These are phyloP conservation scores for Lecanicillium sp. DNA, from an alignment of 2,329 filamentous ascomycete species.

Conservation along the genomic window DNA sequence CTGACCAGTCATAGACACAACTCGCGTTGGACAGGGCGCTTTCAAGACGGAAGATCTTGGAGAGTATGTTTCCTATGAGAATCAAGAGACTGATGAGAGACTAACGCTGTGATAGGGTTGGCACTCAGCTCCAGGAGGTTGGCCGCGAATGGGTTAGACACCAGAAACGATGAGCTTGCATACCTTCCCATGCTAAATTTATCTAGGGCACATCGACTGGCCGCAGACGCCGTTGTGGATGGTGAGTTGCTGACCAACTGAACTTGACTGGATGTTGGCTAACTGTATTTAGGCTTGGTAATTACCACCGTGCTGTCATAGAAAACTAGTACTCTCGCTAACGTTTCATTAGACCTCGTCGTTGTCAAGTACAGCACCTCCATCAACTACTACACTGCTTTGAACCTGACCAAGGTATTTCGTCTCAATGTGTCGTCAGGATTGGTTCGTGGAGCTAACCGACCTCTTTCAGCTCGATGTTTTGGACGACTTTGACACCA, in stretches of 20 bases:
- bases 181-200: no score
- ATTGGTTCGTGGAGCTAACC: neutral
- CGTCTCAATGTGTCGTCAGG: conserved; percentile 5
- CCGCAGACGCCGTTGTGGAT: conserved; percentile 51
- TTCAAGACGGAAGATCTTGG: conserved; percentile 56
- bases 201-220: conserved; percentile 40
- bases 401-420: conserved; percentile 46
- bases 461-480: conserved; percentile 28
- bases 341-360: conserved; percentile 53
- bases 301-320: neutral
- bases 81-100: neutral
- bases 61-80: conserved; percentile 22
- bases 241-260: conserved; percentile 19
- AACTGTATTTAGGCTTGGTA: neutral
- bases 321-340: neutral
- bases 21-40: conserved; percentile 52
- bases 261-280: conserved; percentile 12
- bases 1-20: conserved; percentile 37
- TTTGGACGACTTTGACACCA: conserved; percentile 63
- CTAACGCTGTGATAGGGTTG: conserved; percentile 17
- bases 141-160: conserved; percentile 27
- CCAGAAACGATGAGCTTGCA: conserved; percentile 7
- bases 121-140: conserved; percentile 38
- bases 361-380: conserved; percentile 55
- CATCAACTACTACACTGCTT: conserved; percentile 59